These are phyloP conservation scores for Cystobasidium pallidum DNA, from an alignment of 1,284 basidiomycete genomes.

Conservation along the genomic window DNA sequence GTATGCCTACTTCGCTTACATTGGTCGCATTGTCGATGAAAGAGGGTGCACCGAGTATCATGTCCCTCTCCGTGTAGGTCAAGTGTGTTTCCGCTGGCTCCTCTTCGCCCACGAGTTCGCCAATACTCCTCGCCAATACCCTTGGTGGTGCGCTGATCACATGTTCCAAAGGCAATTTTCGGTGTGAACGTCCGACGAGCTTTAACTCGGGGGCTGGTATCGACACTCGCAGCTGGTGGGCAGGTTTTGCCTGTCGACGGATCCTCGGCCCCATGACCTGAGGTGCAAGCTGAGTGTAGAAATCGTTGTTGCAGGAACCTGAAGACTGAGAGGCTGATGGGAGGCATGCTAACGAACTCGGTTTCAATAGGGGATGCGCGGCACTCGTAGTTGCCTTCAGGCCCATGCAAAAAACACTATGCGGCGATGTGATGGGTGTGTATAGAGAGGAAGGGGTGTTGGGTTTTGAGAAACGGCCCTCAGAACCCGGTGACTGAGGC, in stretches of 20 bases:
- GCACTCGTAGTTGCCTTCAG: not conserved
- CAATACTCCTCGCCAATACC: slow-evolving; percentile 31
- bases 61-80: not conserved
- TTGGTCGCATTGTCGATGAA: slow-evolving; percentile 26
- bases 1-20: slow-evolving; percentile 23
- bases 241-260: slow-evolving; percentile 20
- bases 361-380: slow-evolving; percentile 5
- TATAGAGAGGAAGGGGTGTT: slow-evolving; percentile 13
- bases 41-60: too few species aligned
- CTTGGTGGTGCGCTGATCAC: slow-evolving; percentile 25
- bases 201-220: not conserved
- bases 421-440: slow-evolving; percentile 12
- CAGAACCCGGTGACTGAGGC: not conserved
- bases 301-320: not conserved
- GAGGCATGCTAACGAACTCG: not conserved
- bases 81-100: not conserved
- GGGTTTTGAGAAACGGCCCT: slow-evolving; percentile 6
- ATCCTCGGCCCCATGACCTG: slow-evolving; percentile 2
- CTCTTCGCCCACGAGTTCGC: slow-evolving; percentile 25
- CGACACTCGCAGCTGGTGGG: slow-evolving; percentile 14
- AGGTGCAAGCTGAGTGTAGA: slow-evolving; percentile 7
- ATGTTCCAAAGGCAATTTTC: not conserved
- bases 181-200: not conserved
- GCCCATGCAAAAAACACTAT: not conserved
- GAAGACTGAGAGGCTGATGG: too few species aligned